Base-by-base conservation (phyloP, 169 alveolate species). In the Plasmodium reichenowi region DNA sequence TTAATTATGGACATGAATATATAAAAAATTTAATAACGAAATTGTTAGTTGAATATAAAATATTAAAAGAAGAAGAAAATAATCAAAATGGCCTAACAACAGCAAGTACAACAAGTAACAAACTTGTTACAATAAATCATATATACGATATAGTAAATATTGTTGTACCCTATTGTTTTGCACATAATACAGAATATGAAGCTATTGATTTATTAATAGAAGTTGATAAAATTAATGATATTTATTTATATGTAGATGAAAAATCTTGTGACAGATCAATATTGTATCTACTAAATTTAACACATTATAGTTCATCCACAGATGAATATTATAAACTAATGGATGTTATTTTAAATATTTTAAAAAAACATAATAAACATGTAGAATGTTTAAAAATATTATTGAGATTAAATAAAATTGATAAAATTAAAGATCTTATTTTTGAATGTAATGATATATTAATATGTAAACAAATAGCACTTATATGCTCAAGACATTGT, bases 181-280 rank as follows among this genome's bases (percentile, higher is more conserved):
- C 93, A 70, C 96, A 96, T 88, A 95, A 93, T 83, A 94, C 97
- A 48, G 97, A 95, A 78, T 88, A 92, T 62, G 97, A 94, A 73
- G 98, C 96, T 15, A 93, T 96, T 32, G 98, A 96, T 66, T 62
- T 96, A 85, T 88, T 96, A 22, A 88, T 95, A 8, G 98, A 96
- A 72, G 96, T 95, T 2, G 98, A 95, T 56, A 92, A 92, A 63
- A 74, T 95, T 20, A 93, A 96, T 50, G 93, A 88, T 48, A 91
- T 96, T 48, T 62, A 76, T 59, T 70, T 85, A 13, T 93, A 91
- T 68, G 93, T 96, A 50, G 96, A 96, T 88, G 93, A 76, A 20
- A 68, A 88, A 45, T 67, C 88, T 1, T 64, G 80, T 58, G 89
- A 78, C 10, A 50, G 73, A 63, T 63, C 87, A 4, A 59, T 76